phyloP scores from a whole-genome alignment of 306 rosid genomes.

The Corylus avellana region DNA sequence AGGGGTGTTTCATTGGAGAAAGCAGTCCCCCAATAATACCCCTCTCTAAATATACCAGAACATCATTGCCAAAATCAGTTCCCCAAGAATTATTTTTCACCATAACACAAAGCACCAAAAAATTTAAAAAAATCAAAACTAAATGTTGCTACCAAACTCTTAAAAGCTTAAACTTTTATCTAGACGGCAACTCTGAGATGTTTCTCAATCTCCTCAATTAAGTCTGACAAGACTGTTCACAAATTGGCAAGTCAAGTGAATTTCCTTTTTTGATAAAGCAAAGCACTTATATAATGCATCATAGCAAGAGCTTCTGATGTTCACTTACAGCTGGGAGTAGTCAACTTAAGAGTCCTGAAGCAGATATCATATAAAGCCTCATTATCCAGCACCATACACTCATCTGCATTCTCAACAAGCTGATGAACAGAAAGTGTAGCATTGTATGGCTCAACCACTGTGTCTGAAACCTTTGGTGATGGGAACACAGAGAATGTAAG shows the following conservation, averaged over 20 bases:
- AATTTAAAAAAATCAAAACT: not conserved
- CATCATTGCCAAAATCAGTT: not conserved
- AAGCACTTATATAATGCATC: not conserved
- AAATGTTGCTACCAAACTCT: not conserved
- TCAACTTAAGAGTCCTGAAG: conserved; percentile 59
- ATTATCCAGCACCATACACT: conserved; percentile 61
- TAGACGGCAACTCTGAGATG: not conserved
- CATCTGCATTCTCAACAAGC: conserved; percentile 65
- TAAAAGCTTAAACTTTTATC: not conserved
- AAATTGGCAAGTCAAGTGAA: not conserved
- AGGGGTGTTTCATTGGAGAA: not conserved
- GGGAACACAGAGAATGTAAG: conserved; percentile 59
- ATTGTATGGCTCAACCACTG: conserved; percentile 63
- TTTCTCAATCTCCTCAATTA: not conserved
- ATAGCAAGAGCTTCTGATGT: not conserved
- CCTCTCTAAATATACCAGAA: not conserved
- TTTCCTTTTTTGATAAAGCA: not conserved
- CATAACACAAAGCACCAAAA: not conserved
- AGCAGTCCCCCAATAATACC: too few relatives aligned
- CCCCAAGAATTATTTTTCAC: not conserved
- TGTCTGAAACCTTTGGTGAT: conserved; percentile 59
- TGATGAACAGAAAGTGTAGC: conserved; percentile 66
- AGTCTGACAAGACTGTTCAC: not conserved
- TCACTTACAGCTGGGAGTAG: conserved; percentile 62
- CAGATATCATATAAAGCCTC: conserved; percentile 62